Base-by-base conservation (phyloP, 257 asterid species). In the Thymus mandschuricus region DNA sequence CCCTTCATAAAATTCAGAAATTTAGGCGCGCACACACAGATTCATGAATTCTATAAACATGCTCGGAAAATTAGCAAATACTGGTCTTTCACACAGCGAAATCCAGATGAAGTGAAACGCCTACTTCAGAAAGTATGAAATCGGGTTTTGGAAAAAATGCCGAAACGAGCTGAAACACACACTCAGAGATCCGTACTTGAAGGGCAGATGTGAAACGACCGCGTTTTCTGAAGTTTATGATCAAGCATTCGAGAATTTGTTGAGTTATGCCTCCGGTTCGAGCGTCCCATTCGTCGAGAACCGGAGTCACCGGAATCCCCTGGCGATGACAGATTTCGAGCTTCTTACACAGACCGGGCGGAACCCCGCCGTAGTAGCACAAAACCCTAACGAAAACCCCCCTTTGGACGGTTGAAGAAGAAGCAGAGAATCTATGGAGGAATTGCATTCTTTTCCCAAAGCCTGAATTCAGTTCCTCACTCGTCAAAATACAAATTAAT, bases 231-330 rank as follows among this genome's bases (percentile, higher is more conserved):
- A 64, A 45, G 43, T 6, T 1, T 2, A 1, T 30, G 29, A 64
- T 7, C 41, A 11, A 4, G 4, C 3, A 1, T 64, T 45, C 4
- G 69, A 64, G 69, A 11, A 43, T 10, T 64, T 29, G 69, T 29
- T 12, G 56, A 0, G 13, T 29, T 6, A 64, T 28, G 3, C 11
- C 12, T 29, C 69, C 69, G 46, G 6, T 56, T 28, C 29, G 43
- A 45, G 56, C 56, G 7, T 0, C 28, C 69, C 69, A 64, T 45
- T 64, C 13, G 12, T 64, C 69, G 27, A 64, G 69, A 46, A 46
- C 57, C 12, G 56, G 69, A 31, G 29, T 45, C 12, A 29, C 69
- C 41, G 69, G 45, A 64, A 21, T 10, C 30, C 41, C 12, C 28
- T 64, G 3, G 3, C 38, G 43, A 3, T 12, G 0, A 45, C 57